Evolutionary conservation across 331 rosid species (phyloP), one percentile per base, ranked within the genome.

Genomic region (Quercus phellos): DNA sequence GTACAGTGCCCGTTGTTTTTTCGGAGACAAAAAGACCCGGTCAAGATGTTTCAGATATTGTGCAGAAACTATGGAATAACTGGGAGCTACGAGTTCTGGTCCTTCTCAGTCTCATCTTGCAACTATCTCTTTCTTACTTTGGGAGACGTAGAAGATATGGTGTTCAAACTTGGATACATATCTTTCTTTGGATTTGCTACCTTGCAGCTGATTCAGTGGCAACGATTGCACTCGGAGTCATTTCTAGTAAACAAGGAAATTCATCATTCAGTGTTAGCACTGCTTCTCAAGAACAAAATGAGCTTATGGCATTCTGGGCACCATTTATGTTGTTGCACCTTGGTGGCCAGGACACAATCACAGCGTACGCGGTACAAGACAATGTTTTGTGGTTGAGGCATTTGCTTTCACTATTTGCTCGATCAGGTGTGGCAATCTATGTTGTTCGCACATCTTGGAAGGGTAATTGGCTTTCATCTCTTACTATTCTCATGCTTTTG

Each of bases 261-360:
- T 54, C 18, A 8, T 72, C 4, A 43, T 43, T 0, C 4, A 11
- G 14, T 43, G 51, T 0, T 29, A 50, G 51, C 16, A 10, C 3
- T 43, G 51, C 12, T 43, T 43, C 51, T 43, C 51, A 43, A 16
- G 50, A 3, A 63, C 19, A 12, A 16, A 14, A 72, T 18, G 21
- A 54, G 11, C 29, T 51, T 6, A 54, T 72, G 26, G 66, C 73
- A 8, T 34, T 66, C 4, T 76, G 73, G 73, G 79, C 79, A 50
- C 79, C 67, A 0, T 66, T 76, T 19, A 38, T 76, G 11, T 46
- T 76, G 17, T 8, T 66, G 51, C 79, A 76, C 4, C 51, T 66
- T 51, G 79, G 79, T 2, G 79, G 79, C 43, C 74, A 63, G 14
- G 67, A 66, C 26, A 76, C 79, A 0, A 76, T 76, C 32, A 76